A percentile compares a stretch with the other conserved stretches of the same genome.
Conservation (phyloP, 352 stramenopile genomes). For the Lagenidium giganteum region DNA sequence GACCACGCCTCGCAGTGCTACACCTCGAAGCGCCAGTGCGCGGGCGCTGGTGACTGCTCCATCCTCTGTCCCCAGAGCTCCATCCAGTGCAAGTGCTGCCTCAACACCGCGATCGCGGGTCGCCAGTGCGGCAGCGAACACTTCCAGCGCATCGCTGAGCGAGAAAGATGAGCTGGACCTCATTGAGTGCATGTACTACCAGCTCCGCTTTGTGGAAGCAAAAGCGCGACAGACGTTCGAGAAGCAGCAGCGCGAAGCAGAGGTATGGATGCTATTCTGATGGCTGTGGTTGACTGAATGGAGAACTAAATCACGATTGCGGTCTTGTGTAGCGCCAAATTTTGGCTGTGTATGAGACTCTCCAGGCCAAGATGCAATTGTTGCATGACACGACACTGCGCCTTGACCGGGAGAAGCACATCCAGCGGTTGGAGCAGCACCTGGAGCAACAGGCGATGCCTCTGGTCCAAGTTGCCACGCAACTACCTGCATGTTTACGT, state of each 20-base stretch:
- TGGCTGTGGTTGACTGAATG: not conserved
- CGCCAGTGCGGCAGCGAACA: not conserved
- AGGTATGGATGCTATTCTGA: constrained; percentile 20
- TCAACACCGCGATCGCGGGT: not conserved
- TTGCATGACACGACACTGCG: constrained; percentile 34
- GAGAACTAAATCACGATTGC: not conserved
- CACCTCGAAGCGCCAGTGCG: too few relatives aligned
- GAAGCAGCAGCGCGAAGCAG: constrained; percentile 34
- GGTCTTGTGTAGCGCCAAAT: constrained; percentile 32
- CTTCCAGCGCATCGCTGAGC: not conserved
- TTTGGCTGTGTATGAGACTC: constrained; percentile 25
- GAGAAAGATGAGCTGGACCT: constrained; percentile 39
- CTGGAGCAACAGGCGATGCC: constrained; percentile 17
- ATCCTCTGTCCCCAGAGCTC: not conserved
- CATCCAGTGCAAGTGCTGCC: not conserved
- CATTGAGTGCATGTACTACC: constrained; percentile 41
- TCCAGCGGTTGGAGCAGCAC: constrained; percentile 17
- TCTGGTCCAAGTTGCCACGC: constrained; percentile 18
- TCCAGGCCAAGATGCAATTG: constrained; percentile 47
- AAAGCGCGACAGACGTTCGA: constrained; percentile 28
- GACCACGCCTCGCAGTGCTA: too few relatives aligned
- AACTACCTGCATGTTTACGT: constrained; percentile 10
- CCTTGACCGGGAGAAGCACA: constrained; percentile 33
- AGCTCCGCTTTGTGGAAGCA: constrained; percentile 44
- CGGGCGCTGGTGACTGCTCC: too few relatives aligned